Conservation (phyloP, 2,329 filamentous ascomycete species). For the Cladosporium sp. region DNA sequence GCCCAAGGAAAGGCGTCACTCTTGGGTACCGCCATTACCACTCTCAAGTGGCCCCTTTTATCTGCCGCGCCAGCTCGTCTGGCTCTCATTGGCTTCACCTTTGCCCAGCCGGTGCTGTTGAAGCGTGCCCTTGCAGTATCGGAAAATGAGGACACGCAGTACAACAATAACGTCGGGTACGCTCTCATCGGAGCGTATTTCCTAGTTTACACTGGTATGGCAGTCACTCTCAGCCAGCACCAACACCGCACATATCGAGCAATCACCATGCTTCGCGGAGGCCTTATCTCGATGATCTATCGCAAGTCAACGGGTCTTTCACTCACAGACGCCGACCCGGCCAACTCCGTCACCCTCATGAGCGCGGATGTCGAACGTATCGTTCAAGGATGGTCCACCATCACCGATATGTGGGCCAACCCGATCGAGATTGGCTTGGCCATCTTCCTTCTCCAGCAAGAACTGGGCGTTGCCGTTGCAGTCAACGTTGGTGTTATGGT, state of each 20-base stretch:
- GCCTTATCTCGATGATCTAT: constrained; percentile 18
- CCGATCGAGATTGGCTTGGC: constrained; percentile 22
- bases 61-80: constrained; percentile 32
- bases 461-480: constrained; percentile 19
- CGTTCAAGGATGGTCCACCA: constrained; percentile 13
- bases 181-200: constrained; percentile 31
- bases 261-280: constrained; percentile 19
- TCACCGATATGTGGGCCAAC: constrained; percentile 20
- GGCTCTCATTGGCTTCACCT: constrained; percentile 34
- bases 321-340: constrained; percentile 14
- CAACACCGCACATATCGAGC: constrained; percentile 13
- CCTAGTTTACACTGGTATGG: constrained; percentile 30
- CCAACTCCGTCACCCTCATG: constrained; percentile 18
- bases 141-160: constrained; percentile 7
- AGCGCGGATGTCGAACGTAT: constrained; percentile 20
- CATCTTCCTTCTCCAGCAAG: constrained; percentile 17
- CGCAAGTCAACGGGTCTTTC: constrained; percentile 11
- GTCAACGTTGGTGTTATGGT: constrained; percentile 15
- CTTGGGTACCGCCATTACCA: constrained; percentile 25
- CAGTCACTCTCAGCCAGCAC: constrained; percentile 15
- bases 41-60: constrained; percentile 26
- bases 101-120: constrained; percentile 35
- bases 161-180: constrained; percentile 19
- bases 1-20: constrained; percentile 19
- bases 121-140: constrained; percentile 30